Evolutionary conservation across 352 stramenopile species (phyloP).

Genomic region (Phytophthora vignae): DNA sequence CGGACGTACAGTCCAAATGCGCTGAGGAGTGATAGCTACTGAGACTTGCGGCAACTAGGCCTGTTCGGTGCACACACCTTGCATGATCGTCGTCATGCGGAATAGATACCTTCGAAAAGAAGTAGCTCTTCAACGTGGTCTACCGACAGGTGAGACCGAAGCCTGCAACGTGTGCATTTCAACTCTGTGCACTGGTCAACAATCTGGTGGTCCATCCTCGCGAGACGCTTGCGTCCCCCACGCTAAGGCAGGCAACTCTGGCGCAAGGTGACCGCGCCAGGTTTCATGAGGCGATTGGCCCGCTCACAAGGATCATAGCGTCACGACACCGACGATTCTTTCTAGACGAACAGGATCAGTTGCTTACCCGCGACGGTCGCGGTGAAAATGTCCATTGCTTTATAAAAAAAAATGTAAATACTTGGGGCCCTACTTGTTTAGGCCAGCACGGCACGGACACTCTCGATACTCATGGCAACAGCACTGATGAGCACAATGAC

Average conservation of each 20-base stretch:
- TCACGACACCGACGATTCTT: background rate
- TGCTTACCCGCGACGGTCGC: background rate
- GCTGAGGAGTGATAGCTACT: background rate
- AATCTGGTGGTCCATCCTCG: background rate
- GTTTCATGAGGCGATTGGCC: background rate
- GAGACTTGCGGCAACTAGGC: background rate
- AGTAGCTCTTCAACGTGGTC: background rate
- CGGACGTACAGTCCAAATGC: background rate
- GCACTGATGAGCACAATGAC: constrained; percentile 70
- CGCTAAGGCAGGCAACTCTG: background rate
- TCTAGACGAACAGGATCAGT: too few species aligned
- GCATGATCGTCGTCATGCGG: background rate
- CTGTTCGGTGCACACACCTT: background rate
- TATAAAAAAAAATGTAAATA: constrained; percentile 1
- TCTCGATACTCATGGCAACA: constrained; percentile 71
- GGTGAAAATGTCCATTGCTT: background rate
- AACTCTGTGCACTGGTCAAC: background rate
- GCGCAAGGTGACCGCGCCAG: background rate
- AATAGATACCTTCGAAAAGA: background rate
- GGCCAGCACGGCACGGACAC: constrained; percentile 45
- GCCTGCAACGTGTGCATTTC: background rate
- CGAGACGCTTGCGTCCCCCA: background rate
- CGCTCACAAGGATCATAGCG: background rate
- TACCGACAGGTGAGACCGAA: background rate
- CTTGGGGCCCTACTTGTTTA: background rate